Conservation (phyloP, 768 basidiomycete genomes). For the Boletus tylopilopsis region DNA sequence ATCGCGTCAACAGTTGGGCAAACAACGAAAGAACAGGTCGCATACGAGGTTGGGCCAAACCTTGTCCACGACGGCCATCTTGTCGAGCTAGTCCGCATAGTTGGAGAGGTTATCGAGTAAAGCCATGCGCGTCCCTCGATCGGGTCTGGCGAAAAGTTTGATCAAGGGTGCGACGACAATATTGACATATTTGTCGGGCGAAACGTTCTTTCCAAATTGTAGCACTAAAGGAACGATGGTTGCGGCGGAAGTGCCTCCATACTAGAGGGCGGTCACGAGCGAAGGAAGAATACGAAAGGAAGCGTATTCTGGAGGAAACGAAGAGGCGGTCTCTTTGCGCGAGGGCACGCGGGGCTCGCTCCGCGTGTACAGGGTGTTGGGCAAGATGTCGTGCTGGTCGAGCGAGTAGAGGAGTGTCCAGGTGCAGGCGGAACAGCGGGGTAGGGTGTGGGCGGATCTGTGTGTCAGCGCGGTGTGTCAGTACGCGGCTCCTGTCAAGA, state of each 20-base stretch:
- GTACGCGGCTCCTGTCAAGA: too few relatives aligned
- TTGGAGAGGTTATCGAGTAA: slow-evolving; percentile 81
- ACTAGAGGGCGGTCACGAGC: slow-evolving; percentile 72
- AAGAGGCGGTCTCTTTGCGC: slow-evolving; percentile 72
- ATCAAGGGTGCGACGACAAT: slow-evolving; percentile 74
- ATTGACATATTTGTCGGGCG: slow-evolving; percentile 65
- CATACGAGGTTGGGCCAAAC: slow-evolving; percentile 88
- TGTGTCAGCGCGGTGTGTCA: too few relatives aligned
- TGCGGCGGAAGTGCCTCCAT: slow-evolving; percentile 71
- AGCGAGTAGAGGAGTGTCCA: too few relatives aligned
- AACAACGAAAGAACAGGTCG: background rate
- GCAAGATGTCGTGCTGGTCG: too few relatives aligned
- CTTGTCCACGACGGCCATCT: slow-evolving; percentile 78
- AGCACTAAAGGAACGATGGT: slow-evolving; percentile 81
- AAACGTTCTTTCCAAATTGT: slow-evolving; percentile 68
- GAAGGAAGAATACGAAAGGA: slow-evolving; percentile 86
- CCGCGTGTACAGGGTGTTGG: too few relatives aligned
- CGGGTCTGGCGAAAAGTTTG: slow-evolving; percentile 83
- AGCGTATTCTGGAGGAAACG: slow-evolving; percentile 84
- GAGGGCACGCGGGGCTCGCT: too few relatives aligned
- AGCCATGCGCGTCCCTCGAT: slow-evolving; percentile 92
- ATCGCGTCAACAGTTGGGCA: background rate
- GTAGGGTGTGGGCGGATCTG: too few relatives aligned
- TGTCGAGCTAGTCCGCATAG: slow-evolving; percentile 84
- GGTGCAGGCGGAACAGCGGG: too few relatives aligned